These are phyloP conservation scores for Fusarium sp. DNA, from an alignment of 2,329 filamentous ascomycete genomes.

Conservation along the genomic window DNA sequence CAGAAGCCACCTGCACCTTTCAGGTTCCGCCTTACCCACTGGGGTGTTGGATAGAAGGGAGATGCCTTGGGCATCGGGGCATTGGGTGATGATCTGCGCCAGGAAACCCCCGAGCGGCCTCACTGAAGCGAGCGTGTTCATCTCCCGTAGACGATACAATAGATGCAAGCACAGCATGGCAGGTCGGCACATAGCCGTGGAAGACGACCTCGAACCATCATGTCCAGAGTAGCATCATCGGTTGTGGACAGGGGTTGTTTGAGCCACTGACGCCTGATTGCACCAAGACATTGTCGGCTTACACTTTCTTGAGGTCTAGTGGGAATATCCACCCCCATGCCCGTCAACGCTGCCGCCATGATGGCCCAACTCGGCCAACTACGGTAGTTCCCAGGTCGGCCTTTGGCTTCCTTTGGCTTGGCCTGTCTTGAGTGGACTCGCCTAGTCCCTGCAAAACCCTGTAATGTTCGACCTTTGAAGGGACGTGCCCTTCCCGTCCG, in stretches of 20 bases:
- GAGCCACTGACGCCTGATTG: constrained; percentile 28
- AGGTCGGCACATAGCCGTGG: neutral
- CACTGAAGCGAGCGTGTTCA: constrained; percentile 21
- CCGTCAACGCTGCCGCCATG: constrained; percentile 37
- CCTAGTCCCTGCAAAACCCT: constrained; percentile 33
- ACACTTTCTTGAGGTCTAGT: constrained; percentile 22
- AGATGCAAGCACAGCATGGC: neutral
- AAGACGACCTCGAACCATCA: neutral
- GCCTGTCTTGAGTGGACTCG: neutral
- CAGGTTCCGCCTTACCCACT: constrained; percentile 28
- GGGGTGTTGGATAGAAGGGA: constrained; percentile 17
- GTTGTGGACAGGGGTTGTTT: constrained; percentile 10
- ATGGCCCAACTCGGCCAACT: constrained; percentile 30
- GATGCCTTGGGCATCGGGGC: constrained; percentile 12
- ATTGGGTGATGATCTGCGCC: constrained; percentile 31
- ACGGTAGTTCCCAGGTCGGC: constrained; percentile 36
- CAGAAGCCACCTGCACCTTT: constrained; percentile 36
- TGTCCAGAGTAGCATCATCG: constrained; percentile 15
- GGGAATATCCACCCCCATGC: constrained; percentile 27
- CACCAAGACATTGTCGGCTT: constrained; percentile 15
- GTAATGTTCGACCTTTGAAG: constrained; percentile 27
- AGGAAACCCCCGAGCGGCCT: constrained; percentile 20
- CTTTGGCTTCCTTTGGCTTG: constrained; percentile 27
- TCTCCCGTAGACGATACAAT: constrained; percentile 26
- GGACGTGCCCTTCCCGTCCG: constrained; percentile 42